A percentile compares a stretch with the other conserved stretches of the same genome.
Evolutionary conservation across 2,329 filamentous ascomycete species (phyloP).

Genomic region (Teratosphaeria destructans): DNA sequence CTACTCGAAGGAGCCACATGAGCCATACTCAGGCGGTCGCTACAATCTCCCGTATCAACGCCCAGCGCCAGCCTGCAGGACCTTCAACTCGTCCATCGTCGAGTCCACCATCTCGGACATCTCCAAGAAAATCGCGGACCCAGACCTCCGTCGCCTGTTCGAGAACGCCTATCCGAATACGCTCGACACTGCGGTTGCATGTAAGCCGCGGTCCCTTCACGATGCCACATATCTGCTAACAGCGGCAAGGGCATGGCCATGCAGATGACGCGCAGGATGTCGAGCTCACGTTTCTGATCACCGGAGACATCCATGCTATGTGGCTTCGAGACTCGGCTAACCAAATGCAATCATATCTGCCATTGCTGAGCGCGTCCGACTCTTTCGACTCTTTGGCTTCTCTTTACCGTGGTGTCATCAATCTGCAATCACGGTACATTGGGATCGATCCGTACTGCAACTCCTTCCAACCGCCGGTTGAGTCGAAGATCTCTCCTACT

Average conservation of each 20-base stretch:
- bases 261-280: conserved; percentile 45
- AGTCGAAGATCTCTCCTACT: conserved; percentile 33
- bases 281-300: conserved; percentile 53
- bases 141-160: conserved; percentile 60
- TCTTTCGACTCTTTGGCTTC: conserved; percentile 52
- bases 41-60: conserved; percentile 38
- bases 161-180: conserved; percentile 66
- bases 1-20: conserved; percentile 32
- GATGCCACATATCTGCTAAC: conserved; percentile 47
- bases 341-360: conserved; percentile 60
- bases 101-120: conserved; percentile 29
- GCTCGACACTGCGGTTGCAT: conserved; percentile 51
- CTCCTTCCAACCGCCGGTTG: conserved; percentile 41
- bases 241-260: conserved; percentile 54
- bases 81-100: conserved; percentile 35
- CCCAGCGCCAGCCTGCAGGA: conserved; percentile 34
- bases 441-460: conserved; percentile 48
- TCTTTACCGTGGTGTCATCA: conserved; percentile 61
- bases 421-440: conserved; percentile 60
- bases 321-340: conserved; percentile 50
- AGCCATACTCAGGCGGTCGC: conserved; percentile 33
- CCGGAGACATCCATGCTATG: conserved; percentile 49
- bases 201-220: conserved; percentile 26
- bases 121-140: conserved; percentile 30
- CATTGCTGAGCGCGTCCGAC: conserved; percentile 46